Base-by-base conservation (phyloP, 2,329 filamentous ascomycete genomes). In the Diaporthe sp. region DNA sequence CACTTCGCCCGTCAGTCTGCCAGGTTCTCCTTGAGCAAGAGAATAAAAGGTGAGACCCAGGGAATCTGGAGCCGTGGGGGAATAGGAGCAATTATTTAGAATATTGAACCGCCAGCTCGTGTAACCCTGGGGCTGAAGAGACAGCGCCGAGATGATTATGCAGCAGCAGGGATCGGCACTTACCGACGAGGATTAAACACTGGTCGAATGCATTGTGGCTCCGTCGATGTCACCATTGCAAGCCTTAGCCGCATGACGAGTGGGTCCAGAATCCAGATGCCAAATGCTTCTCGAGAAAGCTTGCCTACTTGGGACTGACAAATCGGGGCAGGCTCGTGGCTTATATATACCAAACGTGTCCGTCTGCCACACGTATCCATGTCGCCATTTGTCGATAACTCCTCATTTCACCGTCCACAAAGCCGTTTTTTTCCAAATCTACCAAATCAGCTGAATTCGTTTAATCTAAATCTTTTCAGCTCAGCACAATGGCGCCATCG, bases 401-500 rank as follows among this genome's bases (percentile, higher is more conserved):
- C 64, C 22, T 67, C 45, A 38, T 38, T 4, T 52, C 64, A 67
- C 13, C 64, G 10, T 28, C 64, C 13, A 17, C 19, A 47, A n/a
- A 33, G 60, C 15, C 40, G 28, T 4, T 6, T 2, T 33, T 7
- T 2, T 33, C 3, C 33, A 12, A 47, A 45, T 2, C 17, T 28
- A 33, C 22, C 22, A 50, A 38, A 30, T 13, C 13, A 64, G 25
- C 22, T 4, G 38, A 22, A 66, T 33, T 19, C 6, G 38, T 19
- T 19, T 13, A 52, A 25, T 17, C 22, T 47, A 25, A 33, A 69
- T 3, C 3, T 30, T 10, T 50, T 28, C 45, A 64, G 38, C 19
- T 35, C n/a, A 22, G 30, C 66, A 67, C 12, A 22, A 80, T 77
- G 78, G 30, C 79, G 76, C 75, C 75, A 42, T 75, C 78, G 35